Evolutionary conservation across 176 grass and related monocot genomes (phyloP).

Genomic region (Eleusine coracana): DNA sequence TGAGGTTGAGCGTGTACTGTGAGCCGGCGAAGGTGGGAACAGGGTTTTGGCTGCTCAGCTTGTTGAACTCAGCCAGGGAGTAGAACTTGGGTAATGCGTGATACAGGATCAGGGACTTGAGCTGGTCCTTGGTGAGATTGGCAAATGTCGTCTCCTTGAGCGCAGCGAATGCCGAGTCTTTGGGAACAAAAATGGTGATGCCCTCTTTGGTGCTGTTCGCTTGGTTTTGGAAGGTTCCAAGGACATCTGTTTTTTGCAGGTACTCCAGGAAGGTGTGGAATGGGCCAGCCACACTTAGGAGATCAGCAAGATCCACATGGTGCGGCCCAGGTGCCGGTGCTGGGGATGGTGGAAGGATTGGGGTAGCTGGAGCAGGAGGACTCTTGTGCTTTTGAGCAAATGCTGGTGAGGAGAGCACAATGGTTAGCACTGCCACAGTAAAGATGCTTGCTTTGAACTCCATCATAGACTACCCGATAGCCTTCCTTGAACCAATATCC

Average conservation of each 20-base stretch:
- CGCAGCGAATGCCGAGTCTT: constrained; percentile 64
- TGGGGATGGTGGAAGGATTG: constrained; percentile 54
- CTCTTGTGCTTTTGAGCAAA: constrained; percentile 56
- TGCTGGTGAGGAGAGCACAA: constrained; percentile 52
- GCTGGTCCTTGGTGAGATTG: constrained; percentile 80
- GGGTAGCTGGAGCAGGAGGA: constrained; percentile 49
- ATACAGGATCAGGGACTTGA: constrained; percentile 74
- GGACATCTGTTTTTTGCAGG: constrained; percentile 68
- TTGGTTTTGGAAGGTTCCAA: constrained; percentile 85
- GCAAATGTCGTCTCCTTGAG: constrained; percentile 67
- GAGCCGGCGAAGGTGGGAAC: constrained; percentile 79
- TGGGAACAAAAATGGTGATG: constrained; percentile 90
- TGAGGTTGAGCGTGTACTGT: constrained; percentile 73
- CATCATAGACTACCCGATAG: constrained; percentile 45
- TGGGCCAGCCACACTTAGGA: constrained; percentile 82
- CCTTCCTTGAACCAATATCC: constrained; percentile 40
- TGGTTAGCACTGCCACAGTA: constrained; percentile 41
- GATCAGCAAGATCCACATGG: constrained; percentile 82
- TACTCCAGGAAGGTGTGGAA: constrained; percentile 82
- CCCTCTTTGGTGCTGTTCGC: constrained; percentile 77
- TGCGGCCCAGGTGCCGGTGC: constrained; percentile 62
- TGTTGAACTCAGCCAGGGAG: constrained; percentile 82
- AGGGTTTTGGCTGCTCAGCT: constrained; percentile 70
- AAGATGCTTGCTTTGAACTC: constrained; percentile 43
- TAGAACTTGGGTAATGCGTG: constrained; percentile 88